These are phyloP conservation scores for Phytophthora megakarya DNA, from an alignment of 352 stramenopile species.

Conservation along the genomic window DNA sequence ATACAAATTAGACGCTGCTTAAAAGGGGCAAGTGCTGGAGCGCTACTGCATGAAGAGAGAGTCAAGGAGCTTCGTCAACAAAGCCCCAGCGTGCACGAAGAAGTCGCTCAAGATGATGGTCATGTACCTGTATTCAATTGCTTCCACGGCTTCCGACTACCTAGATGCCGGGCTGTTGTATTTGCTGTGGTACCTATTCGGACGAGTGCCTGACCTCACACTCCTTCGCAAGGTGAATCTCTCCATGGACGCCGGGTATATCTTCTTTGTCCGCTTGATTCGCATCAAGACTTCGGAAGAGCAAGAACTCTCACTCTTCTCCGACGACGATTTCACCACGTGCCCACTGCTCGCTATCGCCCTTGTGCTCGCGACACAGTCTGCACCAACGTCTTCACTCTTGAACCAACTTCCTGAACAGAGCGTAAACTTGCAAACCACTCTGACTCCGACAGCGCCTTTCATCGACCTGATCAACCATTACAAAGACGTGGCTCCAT, in stretches of 20 bases:
- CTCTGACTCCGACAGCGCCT: not conserved
- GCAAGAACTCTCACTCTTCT: not conserved
- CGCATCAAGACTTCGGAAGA: not conserved
- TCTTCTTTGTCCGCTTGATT: constrained; percentile 20
- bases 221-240: constrained; percentile 30
- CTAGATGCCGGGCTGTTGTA: constrained; percentile 30
- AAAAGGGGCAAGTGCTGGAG: constrained; percentile 8
- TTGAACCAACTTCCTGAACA: constrained; percentile 17
- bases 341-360: not conserved
- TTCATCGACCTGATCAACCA: constrained; percentile 15
- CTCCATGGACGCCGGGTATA: constrained; percentile 14
- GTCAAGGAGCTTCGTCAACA: constrained; percentile 6
- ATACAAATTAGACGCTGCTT: not conserved
- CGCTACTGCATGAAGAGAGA: constrained; percentile 15
- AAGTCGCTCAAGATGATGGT: constrained; percentile 10
- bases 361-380: not conserved
- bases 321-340: not conserved
- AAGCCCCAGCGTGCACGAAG: constrained; percentile 13
- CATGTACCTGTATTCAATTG: constrained; percentile 18
- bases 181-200: constrained; percentile 41
- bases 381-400: not conserved
- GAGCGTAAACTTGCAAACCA: not conserved
- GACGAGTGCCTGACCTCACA: constrained; percentile 27
- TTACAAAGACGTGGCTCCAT: not conserved
- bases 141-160: constrained; percentile 24